Base-by-base conservation (phyloP, 352 stramenopile genomes). In the Globisporangium cylindrosporum region DNA sequence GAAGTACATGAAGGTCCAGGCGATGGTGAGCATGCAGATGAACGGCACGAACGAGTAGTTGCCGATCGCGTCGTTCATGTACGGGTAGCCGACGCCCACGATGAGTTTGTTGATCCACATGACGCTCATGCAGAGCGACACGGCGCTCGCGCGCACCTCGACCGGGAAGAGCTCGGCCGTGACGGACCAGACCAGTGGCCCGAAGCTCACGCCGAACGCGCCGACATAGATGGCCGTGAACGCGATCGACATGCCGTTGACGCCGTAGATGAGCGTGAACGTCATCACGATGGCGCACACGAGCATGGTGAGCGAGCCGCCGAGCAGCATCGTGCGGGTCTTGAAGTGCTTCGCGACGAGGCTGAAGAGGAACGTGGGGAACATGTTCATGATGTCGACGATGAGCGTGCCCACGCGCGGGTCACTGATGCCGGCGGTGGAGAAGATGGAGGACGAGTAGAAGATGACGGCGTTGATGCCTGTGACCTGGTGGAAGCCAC, bases 401-500 rank as follows among this genome's bases (percentile, higher is more conserved):
- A 90, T 65, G 36, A 79, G 70, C 24, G 63, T 82, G 14, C 73
- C 75, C 25, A 83, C 60, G 12, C 78, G 78, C 10, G 69, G 71
- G 55, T 86, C 75, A 2, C 53, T 71, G 24, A 86, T 67, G 29
- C 81, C 67, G 65, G 82, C 78, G 1, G 79, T 77, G 36, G 79
- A 83, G 36, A 82, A 70, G 18, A 73, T 74, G 9, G 55, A 64
- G 5, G 76, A 84, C 53, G 80, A 88, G 80, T 88, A 85, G 69
- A 77, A 80, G 64, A 83, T 81, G 8, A 85, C 69, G 15, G 75
- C 77, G 69, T 86, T 86, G 76, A 88, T 84, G 59, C 80, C 80
- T 12, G 72, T 73, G 71, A 88, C 71, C 58, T 88, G 79, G 34
- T 84, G 74, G 68, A 74, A 77, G 56, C 71, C 1, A 66, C 36